Evolutionary conservation across 208 protist species (phyloP).

Genomic region (Trypanosoma melophagium): DNA sequence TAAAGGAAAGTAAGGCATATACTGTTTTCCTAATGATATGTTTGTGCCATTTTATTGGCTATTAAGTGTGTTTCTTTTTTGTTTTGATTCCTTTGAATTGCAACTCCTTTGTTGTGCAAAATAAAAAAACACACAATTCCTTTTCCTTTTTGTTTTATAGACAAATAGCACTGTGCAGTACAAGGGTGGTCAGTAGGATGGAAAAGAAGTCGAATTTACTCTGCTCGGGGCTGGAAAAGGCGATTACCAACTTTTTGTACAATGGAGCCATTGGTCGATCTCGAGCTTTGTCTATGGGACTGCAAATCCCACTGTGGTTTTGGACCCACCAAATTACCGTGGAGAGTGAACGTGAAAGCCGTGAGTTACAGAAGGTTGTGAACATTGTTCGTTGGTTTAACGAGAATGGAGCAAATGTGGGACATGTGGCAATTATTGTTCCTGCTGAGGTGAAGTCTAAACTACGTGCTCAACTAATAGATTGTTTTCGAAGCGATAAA

Average conservation of each 20-base stretch:
- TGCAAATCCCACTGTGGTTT: constrained; percentile 81
- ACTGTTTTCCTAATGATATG: too few relatives aligned
- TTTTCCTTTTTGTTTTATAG: neutral
- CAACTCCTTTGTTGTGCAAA: too few relatives aligned
- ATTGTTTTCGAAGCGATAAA: neutral
- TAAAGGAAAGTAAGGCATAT: too few relatives aligned
- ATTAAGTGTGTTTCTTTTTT: too few relatives aligned
- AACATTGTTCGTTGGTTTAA: constrained; percentile 72
- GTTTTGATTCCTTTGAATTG: too few relatives aligned
- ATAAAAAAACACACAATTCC: too few relatives aligned
- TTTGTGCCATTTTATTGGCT: too few relatives aligned
- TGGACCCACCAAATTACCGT: constrained; percentile 64
- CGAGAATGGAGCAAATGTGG: constrained; percentile 46
- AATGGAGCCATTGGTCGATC: constrained; percentile 29
- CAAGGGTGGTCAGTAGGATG: neutral
- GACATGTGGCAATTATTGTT: constrained; percentile 59
- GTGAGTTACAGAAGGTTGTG: constrained; percentile 47
- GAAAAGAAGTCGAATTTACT: constrained; percentile 24
- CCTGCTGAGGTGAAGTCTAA: constrained; percentile 52
- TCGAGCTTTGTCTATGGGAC: constrained; percentile 43
- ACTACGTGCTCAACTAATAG: constrained; percentile 26
- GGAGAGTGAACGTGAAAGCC: constrained; percentile 28
- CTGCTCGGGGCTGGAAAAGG: constrained; percentile 37
- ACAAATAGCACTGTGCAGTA: too few relatives aligned
- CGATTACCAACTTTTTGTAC: constrained; percentile 75